These are phyloP conservation scores for Royoungia palumana DNA, from an alignment of 768 basidiomycete species.

Conservation along the genomic window DNA sequence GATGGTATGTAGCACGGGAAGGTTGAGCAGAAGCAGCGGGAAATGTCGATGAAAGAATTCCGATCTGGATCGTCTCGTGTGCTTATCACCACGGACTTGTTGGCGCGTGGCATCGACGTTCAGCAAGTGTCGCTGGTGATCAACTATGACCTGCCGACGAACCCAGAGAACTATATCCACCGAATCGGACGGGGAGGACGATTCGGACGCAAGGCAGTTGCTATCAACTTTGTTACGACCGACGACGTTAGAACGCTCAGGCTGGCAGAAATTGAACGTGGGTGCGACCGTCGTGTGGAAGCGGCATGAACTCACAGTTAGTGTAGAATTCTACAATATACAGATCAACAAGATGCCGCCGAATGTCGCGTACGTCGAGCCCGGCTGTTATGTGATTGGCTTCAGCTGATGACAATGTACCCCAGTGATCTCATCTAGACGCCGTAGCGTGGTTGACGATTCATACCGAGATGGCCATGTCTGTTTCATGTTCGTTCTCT, in stretches of 20 bases:
- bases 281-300: constrained; percentile 32
- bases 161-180: constrained; percentile 98
- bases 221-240: constrained; percentile 94
- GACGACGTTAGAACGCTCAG: constrained; percentile 91
- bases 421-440: constrained; percentile 80
- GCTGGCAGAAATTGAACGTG: constrained; percentile 95
- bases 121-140: constrained; percentile 96
- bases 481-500: no score
- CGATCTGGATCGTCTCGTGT: constrained; percentile 97
- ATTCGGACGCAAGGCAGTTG: constrained; percentile 95
- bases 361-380: constrained; percentile 72
- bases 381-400: constrained; percentile 9
- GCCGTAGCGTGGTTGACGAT: no score
- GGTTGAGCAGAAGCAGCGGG: constrained; percentile 97
- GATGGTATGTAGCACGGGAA: constrained; percentile 74
- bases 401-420: constrained; percentile 16
- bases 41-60: constrained; percentile 99
- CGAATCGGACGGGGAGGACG: constrained; percentile 96
- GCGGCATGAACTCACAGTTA: constrained; percentile 9
- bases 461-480: no score
- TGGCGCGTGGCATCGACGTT: constrained; percentile 98
- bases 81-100: constrained; percentile 95
- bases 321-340: constrained; percentile 81
- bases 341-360: constrained; percentile 98
- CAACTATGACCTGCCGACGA: constrained; percentile 90